phyloP scores from a whole-genome alignment of 2,329 filamentous ascomycete genomes.

The Knoxdaviesia proteae region DNA sequence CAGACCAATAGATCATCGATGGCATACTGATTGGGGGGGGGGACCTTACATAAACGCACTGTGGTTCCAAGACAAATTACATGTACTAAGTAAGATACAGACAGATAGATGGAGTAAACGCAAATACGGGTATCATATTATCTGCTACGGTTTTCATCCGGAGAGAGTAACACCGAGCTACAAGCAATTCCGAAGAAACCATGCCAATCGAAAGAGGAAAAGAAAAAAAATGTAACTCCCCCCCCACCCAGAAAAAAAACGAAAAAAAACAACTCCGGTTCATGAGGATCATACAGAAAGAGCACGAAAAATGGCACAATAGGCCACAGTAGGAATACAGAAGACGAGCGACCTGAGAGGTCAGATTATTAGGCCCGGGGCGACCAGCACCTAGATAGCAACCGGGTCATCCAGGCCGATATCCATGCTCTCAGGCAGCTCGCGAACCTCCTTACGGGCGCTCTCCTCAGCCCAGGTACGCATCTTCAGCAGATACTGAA shows the following conservation, averaged over 20 bases:
- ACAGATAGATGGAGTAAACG: background rate
- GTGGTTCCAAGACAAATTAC: too few relatives aligned
- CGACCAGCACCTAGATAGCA: too few relatives aligned
- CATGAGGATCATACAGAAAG: background rate
- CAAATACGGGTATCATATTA: too few relatives aligned
- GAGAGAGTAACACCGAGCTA: too few relatives aligned
- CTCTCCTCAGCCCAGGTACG: constrained; percentile 66
- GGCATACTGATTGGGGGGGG: too few relatives aligned
- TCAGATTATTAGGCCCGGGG: too few relatives aligned
- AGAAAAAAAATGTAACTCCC: too few relatives aligned
- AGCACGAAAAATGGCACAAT: background rate
- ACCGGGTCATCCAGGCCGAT: constrained; percentile 13
- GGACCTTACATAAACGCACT: too few relatives aligned
- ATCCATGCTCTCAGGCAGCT: constrained; percentile 14
- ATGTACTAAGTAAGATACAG: background rate
- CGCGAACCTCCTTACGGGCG: constrained; percentile 15
- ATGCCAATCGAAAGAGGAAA: background rate
- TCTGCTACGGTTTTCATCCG: too few relatives aligned
- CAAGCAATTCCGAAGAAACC: background rate
- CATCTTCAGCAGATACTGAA: constrained; percentile 61
- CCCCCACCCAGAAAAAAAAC: background rate
- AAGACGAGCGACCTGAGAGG: background rate
- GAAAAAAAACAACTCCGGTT: background rate
- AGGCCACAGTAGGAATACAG: background rate
- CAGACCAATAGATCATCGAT: too few relatives aligned